Evolutionary conservation across 352 stramenopile species (phyloP).

Genomic region (Saprolegnia diclina): DNA sequence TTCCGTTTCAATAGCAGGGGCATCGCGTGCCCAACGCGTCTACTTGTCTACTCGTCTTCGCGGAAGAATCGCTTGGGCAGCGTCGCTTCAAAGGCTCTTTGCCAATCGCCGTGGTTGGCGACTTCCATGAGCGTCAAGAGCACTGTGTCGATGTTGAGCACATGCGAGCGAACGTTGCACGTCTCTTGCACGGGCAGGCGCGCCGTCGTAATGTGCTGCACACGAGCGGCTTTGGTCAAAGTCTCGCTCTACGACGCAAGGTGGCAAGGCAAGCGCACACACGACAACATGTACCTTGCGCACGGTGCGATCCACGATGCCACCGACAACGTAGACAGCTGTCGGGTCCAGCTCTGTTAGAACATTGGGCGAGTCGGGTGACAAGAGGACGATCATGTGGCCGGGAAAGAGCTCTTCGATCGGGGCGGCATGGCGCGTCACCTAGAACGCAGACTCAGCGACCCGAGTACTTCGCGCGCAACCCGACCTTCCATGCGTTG

Average conservation of each 20-base stretch:
- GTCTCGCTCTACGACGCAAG: constrained; percentile 38
- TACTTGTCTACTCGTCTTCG: neutral
- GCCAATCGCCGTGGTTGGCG: constrained; percentile 61
- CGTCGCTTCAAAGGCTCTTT: constrained; percentile 44
- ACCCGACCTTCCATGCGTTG: constrained; percentile 51
- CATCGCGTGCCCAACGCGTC: too few relatives aligned
- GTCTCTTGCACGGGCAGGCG: constrained; percentile 66
- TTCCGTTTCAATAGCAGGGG: too few relatives aligned
- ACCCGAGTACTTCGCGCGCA: neutral
- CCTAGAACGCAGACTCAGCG: constrained; percentile 26
- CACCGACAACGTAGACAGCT: constrained; percentile 70
- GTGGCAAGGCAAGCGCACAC: neutral
- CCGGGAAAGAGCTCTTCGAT: constrained; percentile 46
- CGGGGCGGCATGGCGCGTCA: constrained; percentile 35
- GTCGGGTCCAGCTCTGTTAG: constrained; percentile 44
- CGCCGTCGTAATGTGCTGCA: constrained; percentile 33
- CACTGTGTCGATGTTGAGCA: constrained; percentile 78
- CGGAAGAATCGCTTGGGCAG: constrained; percentile 47
- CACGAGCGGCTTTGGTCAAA: constrained; percentile 33
- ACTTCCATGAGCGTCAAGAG: constrained; percentile 68
- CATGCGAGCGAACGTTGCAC: constrained; percentile 47
- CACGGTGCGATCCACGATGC: constrained; percentile 80
- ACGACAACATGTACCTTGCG: constrained; percentile 40
- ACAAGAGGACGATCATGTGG: constrained; percentile 72
- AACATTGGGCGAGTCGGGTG: constrained; percentile 68